Percentiles rank a stretch among this genome's conserved stretches.
Conservation (phyloP, 768 basidiomycete genomes). For the Pleurotus eryngii region DNA sequence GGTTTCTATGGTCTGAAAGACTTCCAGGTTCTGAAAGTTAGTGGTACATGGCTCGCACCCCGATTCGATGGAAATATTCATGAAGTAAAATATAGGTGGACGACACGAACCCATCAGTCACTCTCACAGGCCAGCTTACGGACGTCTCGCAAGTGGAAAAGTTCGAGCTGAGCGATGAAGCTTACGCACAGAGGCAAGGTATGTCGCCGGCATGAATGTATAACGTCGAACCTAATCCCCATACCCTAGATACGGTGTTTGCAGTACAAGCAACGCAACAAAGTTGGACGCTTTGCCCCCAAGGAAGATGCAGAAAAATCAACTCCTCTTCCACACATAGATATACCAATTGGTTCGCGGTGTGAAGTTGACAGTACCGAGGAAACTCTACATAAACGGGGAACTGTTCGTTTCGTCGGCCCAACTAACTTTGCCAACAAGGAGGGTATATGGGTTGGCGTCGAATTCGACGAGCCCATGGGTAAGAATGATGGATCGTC, state of each 20-base stretch:
- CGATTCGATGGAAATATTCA: conserved; percentile 6
- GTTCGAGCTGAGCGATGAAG: conserved; percentile 81
- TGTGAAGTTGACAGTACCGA: conserved; percentile 80
- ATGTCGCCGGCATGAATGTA: conserved; percentile 9
- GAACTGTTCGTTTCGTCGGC: conserved; percentile 85
- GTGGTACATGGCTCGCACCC: conserved; percentile 14
- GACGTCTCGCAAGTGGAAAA: conserved; percentile 89
- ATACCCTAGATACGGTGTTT: conserved; percentile 76
- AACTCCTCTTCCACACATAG: conserved; percentile 24
- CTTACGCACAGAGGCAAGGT: conserved; percentile 83
- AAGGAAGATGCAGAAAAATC: conserved; percentile 30
- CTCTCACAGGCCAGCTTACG: conserved; percentile 79
- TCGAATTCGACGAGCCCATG: conserved; percentile 93
- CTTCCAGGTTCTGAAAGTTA: conserved; percentile 79
- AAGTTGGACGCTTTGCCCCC: conserved; percentile 85
- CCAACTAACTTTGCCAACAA: conserved; percentile 69
- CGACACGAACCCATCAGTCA: conserved; percentile 72
- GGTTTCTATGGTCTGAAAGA: conserved; percentile 74
- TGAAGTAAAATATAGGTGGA: conserved; percentile 43
- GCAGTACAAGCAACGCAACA: conserved; percentile 81
- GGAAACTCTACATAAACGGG: conserved; percentile 70
- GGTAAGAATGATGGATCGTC: conserved; percentile 96
- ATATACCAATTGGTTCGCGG: conserved; percentile 68
- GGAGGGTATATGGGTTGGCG: conserved; percentile 77
- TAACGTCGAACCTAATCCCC: neutral